Percentiles rank a stretch among this genome's conserved stretches.
Evolutionary conservation across 345 rosid species (phyloP).

Genomic region (Murraya paniculata): DNA sequence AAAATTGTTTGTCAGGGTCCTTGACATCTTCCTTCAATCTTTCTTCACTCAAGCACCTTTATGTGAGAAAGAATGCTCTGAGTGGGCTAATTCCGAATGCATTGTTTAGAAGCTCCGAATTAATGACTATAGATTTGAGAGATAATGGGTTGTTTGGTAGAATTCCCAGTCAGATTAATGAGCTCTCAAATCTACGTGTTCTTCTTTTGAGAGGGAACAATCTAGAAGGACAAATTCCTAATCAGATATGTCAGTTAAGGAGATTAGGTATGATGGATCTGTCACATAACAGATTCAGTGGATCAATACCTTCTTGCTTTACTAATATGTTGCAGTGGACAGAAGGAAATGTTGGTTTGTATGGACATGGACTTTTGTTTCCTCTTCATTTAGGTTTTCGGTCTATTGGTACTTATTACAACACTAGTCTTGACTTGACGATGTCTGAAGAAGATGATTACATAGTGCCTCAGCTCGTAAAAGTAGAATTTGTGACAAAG

Average conservation of each 20-base stretch:
- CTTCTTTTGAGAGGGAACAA: not conserved
- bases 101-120: not conserved
- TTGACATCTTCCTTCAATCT: not conserved
- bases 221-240: not conserved
- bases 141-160: not conserved
- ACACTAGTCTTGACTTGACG: not conserved
- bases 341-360: not conserved
- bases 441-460: rapidly evolving
- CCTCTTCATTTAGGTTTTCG: no score
- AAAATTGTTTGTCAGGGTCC: not conserved
- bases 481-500: not conserved
- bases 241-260: not conserved
- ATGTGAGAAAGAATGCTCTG: not conserved
- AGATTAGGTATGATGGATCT: not conserved
- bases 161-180: not conserved
- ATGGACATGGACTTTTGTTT: no score
- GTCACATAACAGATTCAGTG: not conserved
- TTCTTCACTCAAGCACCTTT: not conserved
- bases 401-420: not conserved
- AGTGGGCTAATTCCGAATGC: not conserved
- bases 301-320: not conserved
- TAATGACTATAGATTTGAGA: not conserved
- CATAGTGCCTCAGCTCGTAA: not conserved
- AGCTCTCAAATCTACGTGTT: not conserved
- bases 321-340: not conserved